A percentile compares a stretch with the other conserved stretches of the same genome.
phyloP scores from a whole-genome alignment of 169 alveolate genomes.

The Eimeria mitis region DNA sequence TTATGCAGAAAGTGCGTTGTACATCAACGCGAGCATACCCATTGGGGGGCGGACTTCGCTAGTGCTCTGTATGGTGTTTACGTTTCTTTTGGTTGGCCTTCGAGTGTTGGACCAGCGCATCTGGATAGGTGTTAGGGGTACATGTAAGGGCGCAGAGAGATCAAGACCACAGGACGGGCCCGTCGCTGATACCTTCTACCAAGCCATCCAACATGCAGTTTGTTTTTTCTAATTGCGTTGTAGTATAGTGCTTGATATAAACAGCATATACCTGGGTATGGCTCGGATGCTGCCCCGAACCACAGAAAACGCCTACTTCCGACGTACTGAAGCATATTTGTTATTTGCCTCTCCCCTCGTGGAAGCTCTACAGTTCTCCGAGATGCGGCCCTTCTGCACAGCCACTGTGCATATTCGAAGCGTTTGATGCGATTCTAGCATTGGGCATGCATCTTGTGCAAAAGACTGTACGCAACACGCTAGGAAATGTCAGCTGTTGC shows the following conservation, averaged over 20 bases:
- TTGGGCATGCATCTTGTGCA: background rate
- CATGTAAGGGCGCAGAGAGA: background rate
- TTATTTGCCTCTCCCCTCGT: background rate
- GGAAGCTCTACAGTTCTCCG: too few species aligned
- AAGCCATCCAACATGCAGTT: background rate
- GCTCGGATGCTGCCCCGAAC: background rate
- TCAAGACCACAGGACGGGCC: background rate
- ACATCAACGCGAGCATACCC: background rate
- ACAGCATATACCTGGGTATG: background rate
- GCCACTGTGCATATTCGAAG: too few species aligned
- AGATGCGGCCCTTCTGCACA: too few species aligned
- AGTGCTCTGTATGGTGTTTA: background rate
- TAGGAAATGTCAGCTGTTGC: background rate
- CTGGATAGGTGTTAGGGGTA: background rate
- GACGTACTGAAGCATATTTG: background rate
- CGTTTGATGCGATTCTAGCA: background rate
- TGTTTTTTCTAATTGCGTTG: background rate
- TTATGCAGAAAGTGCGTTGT: background rate
- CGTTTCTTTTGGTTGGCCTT: background rate
- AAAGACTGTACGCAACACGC: background rate
- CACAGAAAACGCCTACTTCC: background rate
- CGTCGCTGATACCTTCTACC: background rate
- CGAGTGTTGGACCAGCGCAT: background rate
- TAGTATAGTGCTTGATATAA: background rate
- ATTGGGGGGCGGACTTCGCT: background rate